These are phyloP conservation scores for Hygrocybe coccinea DNA, from an alignment of 768 basidiomycete species.

Conservation along the genomic window DNA sequence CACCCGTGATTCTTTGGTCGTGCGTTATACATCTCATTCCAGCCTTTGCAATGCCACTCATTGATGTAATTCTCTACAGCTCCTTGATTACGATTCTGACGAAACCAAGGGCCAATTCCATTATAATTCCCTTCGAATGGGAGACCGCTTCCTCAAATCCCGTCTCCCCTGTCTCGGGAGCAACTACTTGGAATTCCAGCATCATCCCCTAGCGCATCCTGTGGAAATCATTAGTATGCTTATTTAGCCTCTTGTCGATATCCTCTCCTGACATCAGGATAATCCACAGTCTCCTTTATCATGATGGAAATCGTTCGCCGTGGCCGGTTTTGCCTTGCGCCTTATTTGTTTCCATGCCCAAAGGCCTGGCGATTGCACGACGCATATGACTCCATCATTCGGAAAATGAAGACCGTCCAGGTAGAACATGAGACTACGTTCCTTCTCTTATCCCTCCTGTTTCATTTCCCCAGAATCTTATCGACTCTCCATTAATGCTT, in stretches of 20 bases:
- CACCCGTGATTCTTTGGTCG: constrained; percentile 48
- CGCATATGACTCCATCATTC: constrained; percentile 34
- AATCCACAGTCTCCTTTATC: constrained; percentile 49
- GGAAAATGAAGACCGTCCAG: constrained; percentile 18
- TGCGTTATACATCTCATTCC: constrained; percentile 27
- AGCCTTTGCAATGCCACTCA: constrained; percentile 2
- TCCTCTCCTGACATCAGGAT: constrained; percentile 11
- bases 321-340: constrained; percentile 49
- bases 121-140: constrained; percentile 40
- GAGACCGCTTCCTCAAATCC: constrained; percentile 41
- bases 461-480: background rate
- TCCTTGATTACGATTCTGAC: constrained; percentile 50
- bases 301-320: constrained; percentile 62
- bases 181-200: constrained; percentile 53
- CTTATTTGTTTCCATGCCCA: constrained; percentile 45
- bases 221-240: constrained; percentile 51
- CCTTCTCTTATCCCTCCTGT: background rate
- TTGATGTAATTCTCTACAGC: constrained; percentile 29
- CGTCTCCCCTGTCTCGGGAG: constrained; percentile 50
- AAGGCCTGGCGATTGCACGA: constrained; percentile 46
- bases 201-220: constrained; percentile 44
- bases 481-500: background rate
- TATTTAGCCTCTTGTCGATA: background rate
- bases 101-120: constrained; percentile 47
- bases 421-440: background rate